phyloP scores from a whole-genome alignment of 345 rosid genomes.

The Salix caprea region DNA sequence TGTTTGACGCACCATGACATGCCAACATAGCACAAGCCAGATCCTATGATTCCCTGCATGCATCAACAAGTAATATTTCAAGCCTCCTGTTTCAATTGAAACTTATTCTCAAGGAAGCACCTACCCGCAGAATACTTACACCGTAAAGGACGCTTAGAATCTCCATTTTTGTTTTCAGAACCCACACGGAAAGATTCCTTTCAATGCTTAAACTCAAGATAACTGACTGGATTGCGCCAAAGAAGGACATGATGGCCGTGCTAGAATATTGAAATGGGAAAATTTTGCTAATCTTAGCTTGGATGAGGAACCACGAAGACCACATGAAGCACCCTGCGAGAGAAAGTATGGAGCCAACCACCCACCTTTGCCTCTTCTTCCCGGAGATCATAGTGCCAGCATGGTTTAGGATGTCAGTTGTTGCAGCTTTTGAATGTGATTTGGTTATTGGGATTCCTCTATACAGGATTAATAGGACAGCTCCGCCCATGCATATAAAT shows the following conservation, averaged over 20 bases:
- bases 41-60: constrained; percentile 27
- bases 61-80: background rate
- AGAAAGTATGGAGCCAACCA: constrained; percentile 20
- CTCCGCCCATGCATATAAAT: constrained; percentile 22
- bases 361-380: constrained; percentile 10
- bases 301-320: constrained; percentile 31
- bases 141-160: constrained; percentile 9
- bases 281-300: constrained; percentile 15
- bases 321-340: constrained; percentile 17
- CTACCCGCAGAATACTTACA: background rate
- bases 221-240: constrained; percentile 23
- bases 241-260: constrained; percentile 18
- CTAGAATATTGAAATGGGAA: constrained; percentile 25
- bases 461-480: constrained; percentile 14
- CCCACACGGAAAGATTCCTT: constrained; percentile 18
- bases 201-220: background rate
- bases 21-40: constrained; percentile 27
- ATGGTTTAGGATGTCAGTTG: background rate
- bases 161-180: constrained; percentile 18
- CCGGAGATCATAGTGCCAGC: background rate
- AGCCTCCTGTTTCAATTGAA: background rate
- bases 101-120: background rate
- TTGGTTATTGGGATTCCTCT: constrained; percentile 21
- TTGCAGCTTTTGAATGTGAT: background rate
- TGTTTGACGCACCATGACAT: constrained; percentile 33